These are phyloP conservation scores for Arabis hirsuta DNA, from an alignment of 345 rosid species.

Conservation along the genomic window DNA sequence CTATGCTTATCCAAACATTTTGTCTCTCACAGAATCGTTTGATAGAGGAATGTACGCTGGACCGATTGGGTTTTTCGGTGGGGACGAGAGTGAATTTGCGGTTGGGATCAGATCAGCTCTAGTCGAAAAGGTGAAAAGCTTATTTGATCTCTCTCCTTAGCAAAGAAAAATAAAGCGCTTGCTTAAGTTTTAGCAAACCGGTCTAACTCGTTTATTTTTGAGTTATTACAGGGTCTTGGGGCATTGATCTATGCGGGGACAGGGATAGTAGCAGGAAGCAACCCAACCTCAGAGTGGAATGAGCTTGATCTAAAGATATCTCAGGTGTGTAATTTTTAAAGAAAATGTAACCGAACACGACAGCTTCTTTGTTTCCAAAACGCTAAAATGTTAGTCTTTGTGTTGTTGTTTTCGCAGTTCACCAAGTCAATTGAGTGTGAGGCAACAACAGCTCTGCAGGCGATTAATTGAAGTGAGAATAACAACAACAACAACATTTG, in stretches of 20 bases:
- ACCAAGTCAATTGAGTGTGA: conserved; percentile 43
- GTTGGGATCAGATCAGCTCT: conserved; percentile 95
- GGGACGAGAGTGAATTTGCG: conserved; percentile 93
- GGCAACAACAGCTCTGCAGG: conserved; percentile 30
- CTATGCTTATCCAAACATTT: conserved; percentile 20
- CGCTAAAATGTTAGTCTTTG: neutral
- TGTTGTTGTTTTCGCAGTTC: conserved; percentile 34
- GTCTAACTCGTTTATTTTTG: neutral
- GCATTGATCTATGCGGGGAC: conserved; percentile 92
- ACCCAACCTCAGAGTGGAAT: conserved; percentile 87
- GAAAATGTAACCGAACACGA: neutral
- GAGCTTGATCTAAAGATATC: conserved; percentile 95
- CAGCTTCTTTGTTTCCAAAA: neutral
- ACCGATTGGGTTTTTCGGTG: conserved; percentile 96
- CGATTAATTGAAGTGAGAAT: conserved; percentile 31
- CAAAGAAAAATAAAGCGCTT: neutral
- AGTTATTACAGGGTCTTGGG: conserved; percentile 63
- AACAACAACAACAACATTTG: conserved; percentile 8
- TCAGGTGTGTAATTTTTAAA: conserved; percentile 54
- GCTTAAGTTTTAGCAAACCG: neutral
- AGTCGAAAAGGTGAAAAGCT: conserved; percentile 68
- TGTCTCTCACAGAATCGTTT: conserved; percentile 57
- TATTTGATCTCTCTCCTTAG: neutral
- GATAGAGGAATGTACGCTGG: conserved; percentile 99
- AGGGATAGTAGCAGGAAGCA: conserved; percentile 89